Evolutionary conservation across 768 basidiomycete species (phyloP).

Genomic region (Kwoniella sp.): DNA sequence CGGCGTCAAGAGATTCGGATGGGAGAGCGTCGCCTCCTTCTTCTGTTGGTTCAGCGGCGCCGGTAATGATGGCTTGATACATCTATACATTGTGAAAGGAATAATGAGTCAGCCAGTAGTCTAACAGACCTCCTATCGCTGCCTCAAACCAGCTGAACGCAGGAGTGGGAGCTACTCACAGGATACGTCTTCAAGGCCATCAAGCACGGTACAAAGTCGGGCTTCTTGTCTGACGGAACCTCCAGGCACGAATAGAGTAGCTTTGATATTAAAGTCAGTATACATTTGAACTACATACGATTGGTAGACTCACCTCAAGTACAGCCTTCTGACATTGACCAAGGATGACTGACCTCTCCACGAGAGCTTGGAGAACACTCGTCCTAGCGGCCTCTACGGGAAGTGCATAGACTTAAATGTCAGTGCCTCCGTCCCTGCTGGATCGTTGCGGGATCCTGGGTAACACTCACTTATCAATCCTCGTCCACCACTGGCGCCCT

Average conservation of each 20-base stretch:
- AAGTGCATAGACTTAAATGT: too few species aligned
- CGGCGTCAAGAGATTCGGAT: constrained; percentile 28
- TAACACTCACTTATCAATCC: constrained; percentile 70
- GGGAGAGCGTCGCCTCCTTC: constrained; percentile 30
- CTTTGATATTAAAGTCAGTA: constrained; percentile 58
- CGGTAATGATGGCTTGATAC: constrained; percentile 44
- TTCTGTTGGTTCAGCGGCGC: constrained; percentile 22
- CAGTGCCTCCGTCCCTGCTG: too few species aligned
- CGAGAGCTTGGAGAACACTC: constrained; percentile 73
- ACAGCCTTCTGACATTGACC: constrained; percentile 61
- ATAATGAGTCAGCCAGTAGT: neutral
- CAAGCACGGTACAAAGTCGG: constrained; percentile 68
- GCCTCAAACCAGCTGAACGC: too few species aligned
- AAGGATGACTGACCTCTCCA: constrained; percentile 68
- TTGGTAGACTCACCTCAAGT: constrained; percentile 61
- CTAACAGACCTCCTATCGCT: too few species aligned
- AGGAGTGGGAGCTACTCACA: constrained; percentile 33
- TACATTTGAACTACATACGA: too few species aligned
- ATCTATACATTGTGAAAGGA: constrained; percentile 21
- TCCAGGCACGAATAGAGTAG: constrained; percentile 66
- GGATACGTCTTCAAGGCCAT: constrained; percentile 59
- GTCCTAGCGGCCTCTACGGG: constrained; percentile 67
- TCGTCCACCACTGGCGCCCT: constrained; percentile 59
- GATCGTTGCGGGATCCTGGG: neutral
- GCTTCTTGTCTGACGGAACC: constrained; percentile 61